Evolutionary conservation across 139 green algal genomes (phyloP), one percentile per base, ranked within the genome.

Genomic region (Raphidocelis subcapitata): DNA sequence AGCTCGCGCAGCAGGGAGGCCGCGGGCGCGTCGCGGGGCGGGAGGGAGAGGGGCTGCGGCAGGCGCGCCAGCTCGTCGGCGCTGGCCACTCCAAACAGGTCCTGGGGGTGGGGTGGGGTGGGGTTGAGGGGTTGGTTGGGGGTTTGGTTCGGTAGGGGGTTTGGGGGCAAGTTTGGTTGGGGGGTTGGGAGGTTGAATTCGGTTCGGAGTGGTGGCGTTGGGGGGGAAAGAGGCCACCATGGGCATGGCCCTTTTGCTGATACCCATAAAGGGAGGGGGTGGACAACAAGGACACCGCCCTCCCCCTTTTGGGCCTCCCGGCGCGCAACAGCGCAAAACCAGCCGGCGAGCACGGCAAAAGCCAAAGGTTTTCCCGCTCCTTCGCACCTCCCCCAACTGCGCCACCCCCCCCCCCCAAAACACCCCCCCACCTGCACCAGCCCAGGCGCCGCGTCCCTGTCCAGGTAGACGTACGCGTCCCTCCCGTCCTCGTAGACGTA

Each of bases 401-500:
- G 41, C 41, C 41, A 20, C 41, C 41, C 12, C 41, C 41, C 41
- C 41, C 8, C 41, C 8, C 41, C 8, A 49, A 49, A 8, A 8
- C 41, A 12, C 8, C 36, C 26, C 23, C 46, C 49, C 23, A 70
- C 76, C 54, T 82, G 71, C 55, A 82, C 51, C 35, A 87, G 32
- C 54, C 73, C 54, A 2, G 62, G 46, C 16, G 26, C 4, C 15
- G 72, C 61, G 8, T 64, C 36, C 28, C 75, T 79, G 66, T 85
- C 84, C 16, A 86, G 24, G 67, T 85, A 83, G 23, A 89, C n/a
- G n/a, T 81, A 60, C 35, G 80, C 61, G 64, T 89, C 80, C 33
- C 62, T 55, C 20, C 92, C 92, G 60, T 96, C 96, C 80, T 97
- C 91, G 61, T 94, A 73, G 59, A 97, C 79, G 81, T 87, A 97